phyloP scores from a whole-genome alignment of 2,329 filamentous ascomycete genomes.

The Anisogramma anomala region DNA sequence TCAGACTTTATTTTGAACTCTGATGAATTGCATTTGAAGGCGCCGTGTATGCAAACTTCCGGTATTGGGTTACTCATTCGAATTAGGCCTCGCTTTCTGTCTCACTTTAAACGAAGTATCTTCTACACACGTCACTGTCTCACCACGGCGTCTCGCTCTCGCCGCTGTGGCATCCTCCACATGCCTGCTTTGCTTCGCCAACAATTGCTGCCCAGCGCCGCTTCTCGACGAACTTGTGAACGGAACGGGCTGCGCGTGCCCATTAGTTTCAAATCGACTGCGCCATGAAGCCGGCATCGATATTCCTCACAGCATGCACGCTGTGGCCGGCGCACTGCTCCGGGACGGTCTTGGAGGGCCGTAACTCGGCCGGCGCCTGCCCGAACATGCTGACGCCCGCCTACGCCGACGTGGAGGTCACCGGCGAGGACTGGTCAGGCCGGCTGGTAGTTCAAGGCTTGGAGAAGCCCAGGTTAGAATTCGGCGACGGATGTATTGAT shows the following conservation, averaged over 20 bases:
- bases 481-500: background rate
- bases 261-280: background rate
- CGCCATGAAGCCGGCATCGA: background rate
- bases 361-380: background rate
- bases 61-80: too few relatives aligned
- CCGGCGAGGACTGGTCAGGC: conserved; percentile 32
- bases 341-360: background rate
- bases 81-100: too few relatives aligned
- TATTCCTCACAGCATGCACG: background rate
- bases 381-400: conserved; percentile 20
- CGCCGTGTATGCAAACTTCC: too few relatives aligned
- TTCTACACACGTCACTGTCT: too few relatives aligned
- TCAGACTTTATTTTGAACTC: too few relatives aligned
- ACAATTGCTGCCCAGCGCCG: too few relatives aligned
- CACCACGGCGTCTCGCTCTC: too few relatives aligned
- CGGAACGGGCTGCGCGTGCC: too few relatives aligned
- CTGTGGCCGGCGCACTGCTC: background rate
- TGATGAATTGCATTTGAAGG: too few relatives aligned
- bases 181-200: too few relatives aligned
- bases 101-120: too few relatives aligned
- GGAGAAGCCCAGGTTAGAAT: conserved; percentile 26
- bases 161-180: too few relatives aligned
- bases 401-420: conserved; percentile 27
- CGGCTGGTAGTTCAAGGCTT: conserved; percentile 32
- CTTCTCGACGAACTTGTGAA: background rate